Conservation (phyloP, 2,329 filamentous ascomycete genomes). For the Podosphaera fusca region DNA sequence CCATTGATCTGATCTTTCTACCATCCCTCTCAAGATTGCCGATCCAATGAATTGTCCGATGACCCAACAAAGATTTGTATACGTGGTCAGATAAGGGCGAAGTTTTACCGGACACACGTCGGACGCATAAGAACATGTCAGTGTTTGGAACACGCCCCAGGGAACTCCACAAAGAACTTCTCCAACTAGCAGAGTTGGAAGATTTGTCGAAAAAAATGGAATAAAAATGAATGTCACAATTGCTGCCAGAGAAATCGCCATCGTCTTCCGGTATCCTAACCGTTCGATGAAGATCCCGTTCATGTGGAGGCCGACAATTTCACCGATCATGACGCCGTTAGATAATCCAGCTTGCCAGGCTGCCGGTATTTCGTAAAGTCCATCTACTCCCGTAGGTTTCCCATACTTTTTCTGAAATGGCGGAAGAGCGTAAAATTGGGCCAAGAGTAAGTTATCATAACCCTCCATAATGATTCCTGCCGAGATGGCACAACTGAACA, state of each 20-base stretch:
- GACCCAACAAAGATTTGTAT: slow-evolving; percentile 27
- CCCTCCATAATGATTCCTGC: slow-evolving; percentile 84
- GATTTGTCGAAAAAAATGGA: slow-evolving; percentile 7
- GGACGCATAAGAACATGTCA: slow-evolving; percentile 11
- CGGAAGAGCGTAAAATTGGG: slow-evolving; percentile 9
- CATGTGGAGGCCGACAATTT: slow-evolving; percentile 1
- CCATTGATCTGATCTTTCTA: slow-evolving; percentile 8
- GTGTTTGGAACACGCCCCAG: slow-evolving; percentile 25
- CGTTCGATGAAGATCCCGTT: neutral
- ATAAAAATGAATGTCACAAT: slow-evolving; percentile 7
- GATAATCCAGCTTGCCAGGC: slow-evolving; percentile 1
- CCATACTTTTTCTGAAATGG: slow-evolving; percentile 19
- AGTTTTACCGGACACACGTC: slow-evolving; percentile 28
- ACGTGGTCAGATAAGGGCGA: slow-evolving; percentile 28
- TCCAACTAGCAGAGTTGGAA: slow-evolving; percentile 7
- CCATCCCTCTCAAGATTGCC: slow-evolving; percentile 20
- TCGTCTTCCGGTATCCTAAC: slow-evolving; percentile 8
- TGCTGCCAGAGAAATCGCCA: slow-evolving; percentile 5
- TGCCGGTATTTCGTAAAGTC: neutral
- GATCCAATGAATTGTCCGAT: slow-evolving; percentile 25
- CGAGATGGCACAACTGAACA: slow-evolving; percentile 68
- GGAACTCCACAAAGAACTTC: slow-evolving; percentile 22
- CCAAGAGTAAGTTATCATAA: slow-evolving; percentile 30
- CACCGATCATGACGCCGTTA: neutral
- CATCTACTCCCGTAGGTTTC: slow-evolving; percentile 8